A percentile compares a stretch with the other conserved stretches of the same genome.
phyloP scores from a whole-genome alignment of 177 flowering plant species.

The Vitis hybrid region DNA sequence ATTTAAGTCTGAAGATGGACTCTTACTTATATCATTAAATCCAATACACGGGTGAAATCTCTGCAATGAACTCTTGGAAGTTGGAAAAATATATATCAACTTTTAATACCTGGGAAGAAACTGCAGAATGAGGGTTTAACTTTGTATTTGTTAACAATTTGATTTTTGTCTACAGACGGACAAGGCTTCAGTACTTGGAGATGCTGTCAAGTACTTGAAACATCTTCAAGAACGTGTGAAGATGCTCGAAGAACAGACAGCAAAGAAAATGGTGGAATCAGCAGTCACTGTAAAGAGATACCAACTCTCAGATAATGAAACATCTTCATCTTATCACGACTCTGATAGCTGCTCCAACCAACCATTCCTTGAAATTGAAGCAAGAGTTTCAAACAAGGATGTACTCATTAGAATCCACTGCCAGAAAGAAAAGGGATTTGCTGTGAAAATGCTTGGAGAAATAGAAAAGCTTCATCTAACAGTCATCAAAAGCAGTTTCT shows the following conservation, averaged over 20 bases:
- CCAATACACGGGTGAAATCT: no score
- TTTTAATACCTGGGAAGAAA: not conserved
- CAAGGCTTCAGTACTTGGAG: conserved; percentile 37
- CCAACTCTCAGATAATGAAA: conserved; percentile 3
- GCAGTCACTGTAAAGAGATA: conserved; percentile 24
- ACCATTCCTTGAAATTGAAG: conserved; percentile 39
- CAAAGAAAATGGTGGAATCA: conserved; percentile 22
- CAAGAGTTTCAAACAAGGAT: conserved; percentile 30
- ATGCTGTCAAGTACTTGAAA: conserved; percentile 34
- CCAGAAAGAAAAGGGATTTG: conserved; percentile 29
- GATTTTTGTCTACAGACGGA: conserved; percentile 22
- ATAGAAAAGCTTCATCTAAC: conserved; percentile 33
- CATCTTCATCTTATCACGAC: conserved; percentile 9
- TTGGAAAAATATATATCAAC: no score
- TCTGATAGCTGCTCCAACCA: conserved; percentile 13
- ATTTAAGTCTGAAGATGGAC: no score
- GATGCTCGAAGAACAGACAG: conserved; percentile 25
- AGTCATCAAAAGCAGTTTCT: conserved; percentile 26
- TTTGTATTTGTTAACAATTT: not conserved
- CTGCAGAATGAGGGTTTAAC: not conserved
- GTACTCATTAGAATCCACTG: conserved; percentile 42
- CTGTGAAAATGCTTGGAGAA: conserved; percentile 19
- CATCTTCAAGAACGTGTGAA: conserved; percentile 31
- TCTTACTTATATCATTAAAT: no score
- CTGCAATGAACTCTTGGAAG: no score